phyloP scores from a whole-genome alignment of 2,329 filamentous ascomycete species.

The Colletotrichum chrysophilum region DNA sequence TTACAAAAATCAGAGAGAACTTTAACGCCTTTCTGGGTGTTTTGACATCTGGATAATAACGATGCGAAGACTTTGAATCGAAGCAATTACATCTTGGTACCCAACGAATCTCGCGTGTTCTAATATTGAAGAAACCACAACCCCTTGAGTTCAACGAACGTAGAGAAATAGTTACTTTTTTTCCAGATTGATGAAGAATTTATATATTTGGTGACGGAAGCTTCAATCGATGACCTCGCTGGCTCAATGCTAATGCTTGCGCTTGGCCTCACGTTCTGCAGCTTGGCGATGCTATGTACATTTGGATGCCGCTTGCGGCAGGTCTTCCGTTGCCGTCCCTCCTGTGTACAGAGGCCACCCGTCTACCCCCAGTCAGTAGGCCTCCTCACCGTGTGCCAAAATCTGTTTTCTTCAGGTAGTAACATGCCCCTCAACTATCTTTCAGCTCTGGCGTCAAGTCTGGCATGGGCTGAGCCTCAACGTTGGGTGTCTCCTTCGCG shows the following conservation, averaged over 20 bases:
- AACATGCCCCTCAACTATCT: not conserved
- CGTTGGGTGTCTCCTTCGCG: not conserved
- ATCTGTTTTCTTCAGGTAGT: not conserved
- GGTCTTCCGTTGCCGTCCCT: not conserved
- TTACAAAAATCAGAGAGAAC: not conserved
- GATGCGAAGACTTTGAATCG: not conserved
- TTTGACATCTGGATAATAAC: not conserved
- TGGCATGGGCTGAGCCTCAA: not conserved
- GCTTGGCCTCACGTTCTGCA: not conserved
- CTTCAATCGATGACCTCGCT: not conserved
- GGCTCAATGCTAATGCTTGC: not conserved
- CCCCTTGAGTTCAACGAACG: not conserved
- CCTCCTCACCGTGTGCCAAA: not conserved
- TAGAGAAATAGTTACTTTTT: not conserved
- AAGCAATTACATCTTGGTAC: no score
- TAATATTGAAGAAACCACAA: no score
- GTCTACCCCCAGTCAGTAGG: not conserved
- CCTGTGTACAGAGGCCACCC: not conserved
- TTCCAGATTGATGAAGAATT: fast-evolving
- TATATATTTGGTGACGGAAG: not conserved
- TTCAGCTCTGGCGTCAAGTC: not conserved
- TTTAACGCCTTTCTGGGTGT: not conserved
- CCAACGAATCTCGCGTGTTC: no score
- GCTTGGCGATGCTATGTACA: not conserved
- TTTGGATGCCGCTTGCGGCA: not conserved